These are phyloP conservation scores for Jacaranda copaia DNA, from an alignment of 257 asterid genomes.

Conservation along the genomic window DNA sequence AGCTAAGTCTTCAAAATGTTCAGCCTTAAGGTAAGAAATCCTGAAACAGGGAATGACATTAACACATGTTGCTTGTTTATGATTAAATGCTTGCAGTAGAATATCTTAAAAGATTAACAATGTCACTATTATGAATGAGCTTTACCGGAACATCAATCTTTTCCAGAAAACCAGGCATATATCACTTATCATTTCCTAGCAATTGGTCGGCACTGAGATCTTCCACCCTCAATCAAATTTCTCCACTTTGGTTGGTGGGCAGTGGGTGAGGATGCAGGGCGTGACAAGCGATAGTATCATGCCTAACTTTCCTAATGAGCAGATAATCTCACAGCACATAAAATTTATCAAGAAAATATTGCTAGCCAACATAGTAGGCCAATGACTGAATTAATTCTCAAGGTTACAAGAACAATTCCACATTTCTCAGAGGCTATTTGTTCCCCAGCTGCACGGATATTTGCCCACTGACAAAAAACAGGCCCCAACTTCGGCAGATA, in stretches of 20 bases:
- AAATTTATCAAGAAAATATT: too few relatives aligned
- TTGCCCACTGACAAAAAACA: not conserved
- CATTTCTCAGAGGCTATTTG: not conserved
- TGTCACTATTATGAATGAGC: not conserved
- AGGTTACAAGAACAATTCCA: constrained; percentile 1
- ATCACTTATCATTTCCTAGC: too few relatives aligned
- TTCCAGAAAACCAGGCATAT: too few relatives aligned
- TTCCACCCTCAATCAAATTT: too few relatives aligned
- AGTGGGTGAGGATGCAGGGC: too few relatives aligned
- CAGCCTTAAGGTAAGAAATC: not conserved
- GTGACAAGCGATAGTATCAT: too few relatives aligned
- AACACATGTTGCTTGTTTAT: not conserved
- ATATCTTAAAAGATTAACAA: not conserved
- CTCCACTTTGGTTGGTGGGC: too few relatives aligned
- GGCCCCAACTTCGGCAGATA: not conserved
- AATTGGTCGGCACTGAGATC: too few relatives aligned
- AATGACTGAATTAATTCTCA: not conserved
- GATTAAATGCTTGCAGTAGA: not conserved
- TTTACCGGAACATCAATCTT: too few relatives aligned
- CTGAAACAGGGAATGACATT: not conserved
- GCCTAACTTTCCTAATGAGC: too few relatives aligned
- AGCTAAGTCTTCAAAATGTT: not conserved
- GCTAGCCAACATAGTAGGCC: not conserved
- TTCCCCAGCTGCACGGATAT: not conserved
- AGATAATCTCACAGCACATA: too few relatives aligned